Evolutionary conservation across 768 basidiomycete species (phyloP).

Genomic region (Inosperma sp.): DNA sequence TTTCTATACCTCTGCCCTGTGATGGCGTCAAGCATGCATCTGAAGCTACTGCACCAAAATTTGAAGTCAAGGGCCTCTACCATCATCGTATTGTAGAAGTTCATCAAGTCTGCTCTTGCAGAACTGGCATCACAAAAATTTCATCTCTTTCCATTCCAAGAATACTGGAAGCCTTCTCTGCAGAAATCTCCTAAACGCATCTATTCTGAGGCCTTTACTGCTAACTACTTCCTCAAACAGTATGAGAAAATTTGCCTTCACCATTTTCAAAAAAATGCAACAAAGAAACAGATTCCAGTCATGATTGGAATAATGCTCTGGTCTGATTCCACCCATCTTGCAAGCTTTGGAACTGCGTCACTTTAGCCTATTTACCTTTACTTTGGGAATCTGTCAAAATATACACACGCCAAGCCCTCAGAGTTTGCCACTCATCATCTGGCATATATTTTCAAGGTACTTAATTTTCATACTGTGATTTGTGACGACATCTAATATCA

Average conservation of each 20-base stretch:
- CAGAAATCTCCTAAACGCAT: conserved; percentile 10
- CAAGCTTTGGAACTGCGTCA: conserved; percentile 25
- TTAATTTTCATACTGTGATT: background rate
- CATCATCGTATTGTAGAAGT: conserved; percentile 23
- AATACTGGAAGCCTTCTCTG: conserved; percentile 18
- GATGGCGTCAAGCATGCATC: conserved; percentile 15
- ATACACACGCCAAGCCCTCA: conserved; percentile 23
- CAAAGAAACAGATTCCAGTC: conserved; percentile 12
- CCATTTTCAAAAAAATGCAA: conserved; percentile 7
- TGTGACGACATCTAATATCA: background rate
- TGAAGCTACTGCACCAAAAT: conserved; percentile 18
- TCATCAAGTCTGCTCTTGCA: conserved; percentile 20
- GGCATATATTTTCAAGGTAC: conserved; percentile 32
- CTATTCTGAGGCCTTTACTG: conserved; percentile 14
- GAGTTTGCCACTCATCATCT: conserved; percentile 31
- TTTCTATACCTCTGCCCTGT: conserved; percentile 20
- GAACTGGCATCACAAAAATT: conserved; percentile 13
- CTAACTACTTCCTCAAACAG: conserved; percentile 11
- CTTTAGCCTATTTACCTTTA: conserved; percentile 38
- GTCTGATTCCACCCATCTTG: conserved; percentile 17
- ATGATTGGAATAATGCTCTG: conserved; percentile 16
- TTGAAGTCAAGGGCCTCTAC: conserved; percentile 26
- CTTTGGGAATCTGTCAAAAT: conserved; percentile 39
- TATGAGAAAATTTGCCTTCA: conserved; percentile 15
- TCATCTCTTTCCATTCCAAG: conserved; percentile 20